These are phyloP conservation scores for Chaetomiaceae sp. DNA, from an alignment of 2,329 filamentous ascomycete genomes.

Conservation along the genomic window DNA sequence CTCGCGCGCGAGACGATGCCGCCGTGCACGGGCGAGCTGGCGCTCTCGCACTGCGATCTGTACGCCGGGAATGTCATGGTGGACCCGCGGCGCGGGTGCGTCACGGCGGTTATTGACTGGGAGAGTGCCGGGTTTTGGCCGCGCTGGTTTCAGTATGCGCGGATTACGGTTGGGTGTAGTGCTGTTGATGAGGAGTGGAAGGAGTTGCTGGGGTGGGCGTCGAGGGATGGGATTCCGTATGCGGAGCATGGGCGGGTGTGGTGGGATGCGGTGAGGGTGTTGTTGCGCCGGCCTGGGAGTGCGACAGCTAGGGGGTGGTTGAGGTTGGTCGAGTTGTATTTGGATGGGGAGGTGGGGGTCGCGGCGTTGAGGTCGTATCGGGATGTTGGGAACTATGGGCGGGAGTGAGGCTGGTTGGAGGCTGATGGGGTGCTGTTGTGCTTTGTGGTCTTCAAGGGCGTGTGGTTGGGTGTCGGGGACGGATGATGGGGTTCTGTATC, in stretches of 20 bases:
- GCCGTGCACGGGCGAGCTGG: conserved; percentile 1
- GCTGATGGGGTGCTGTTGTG: too few relatives aligned
- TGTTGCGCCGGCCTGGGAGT: background rate
- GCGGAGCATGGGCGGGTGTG: conserved; percentile 11
- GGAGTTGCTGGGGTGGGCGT: background rate
- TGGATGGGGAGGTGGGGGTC: background rate
- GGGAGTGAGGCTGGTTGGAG: too few relatives aligned
- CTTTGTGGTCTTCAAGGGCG: too few relatives aligned
- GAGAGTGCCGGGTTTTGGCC: conserved; percentile 15
- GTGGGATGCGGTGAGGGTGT: background rate
- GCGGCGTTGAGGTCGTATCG: conserved; percentile 2
- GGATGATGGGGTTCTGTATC: too few relatives aligned
- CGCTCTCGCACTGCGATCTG: conserved; percentile 13
- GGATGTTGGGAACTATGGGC: too few relatives aligned
- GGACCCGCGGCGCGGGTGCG: background rate
- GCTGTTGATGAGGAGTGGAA: conserved; percentile 13
- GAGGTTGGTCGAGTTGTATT: background rate
- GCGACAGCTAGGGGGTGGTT: conserved; percentile 5
- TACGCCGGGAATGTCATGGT: conserved; percentile 15
- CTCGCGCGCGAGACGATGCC: conserved; percentile 3
- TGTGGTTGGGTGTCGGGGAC: too few relatives aligned
- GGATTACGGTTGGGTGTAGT: conserved; percentile 7
- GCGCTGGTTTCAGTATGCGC: conserved; percentile 15
- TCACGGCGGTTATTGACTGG: conserved; percentile 17
- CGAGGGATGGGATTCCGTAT: too few relatives aligned